These are phyloP conservation scores for Termitomyces sp. DNA, from an alignment of 768 basidiomycete genomes.

Conservation along the genomic window DNA sequence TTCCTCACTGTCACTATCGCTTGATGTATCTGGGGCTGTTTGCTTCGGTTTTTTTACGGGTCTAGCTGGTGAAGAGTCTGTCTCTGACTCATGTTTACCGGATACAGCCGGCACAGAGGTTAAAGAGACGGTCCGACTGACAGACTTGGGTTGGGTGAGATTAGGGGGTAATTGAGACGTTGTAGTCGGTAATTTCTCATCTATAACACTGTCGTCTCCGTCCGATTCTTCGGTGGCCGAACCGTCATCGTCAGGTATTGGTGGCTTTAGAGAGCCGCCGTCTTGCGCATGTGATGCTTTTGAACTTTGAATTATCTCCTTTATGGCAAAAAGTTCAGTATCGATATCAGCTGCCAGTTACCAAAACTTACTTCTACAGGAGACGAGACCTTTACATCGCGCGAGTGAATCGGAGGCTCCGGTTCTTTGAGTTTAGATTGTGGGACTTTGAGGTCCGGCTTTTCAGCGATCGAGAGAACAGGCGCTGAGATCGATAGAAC, in stretches of 20 bases:
- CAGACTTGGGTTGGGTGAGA: neutral
- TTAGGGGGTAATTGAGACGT: neutral
- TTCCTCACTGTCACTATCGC: slow-evolving; percentile 57
- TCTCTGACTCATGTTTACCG: slow-evolving; percentile 28
- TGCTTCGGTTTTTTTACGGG: slow-evolving; percentile 50
- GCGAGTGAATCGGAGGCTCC: slow-evolving; percentile 11
- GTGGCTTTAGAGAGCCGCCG: slow-evolving; percentile 4
- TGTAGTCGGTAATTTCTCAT: slow-evolving; percentile 5
- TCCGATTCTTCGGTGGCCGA: slow-evolving; percentile 45
- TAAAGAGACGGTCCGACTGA: slow-evolving; percentile 1
- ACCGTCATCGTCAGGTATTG: slow-evolving; percentile 27
- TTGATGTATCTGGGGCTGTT: slow-evolving; percentile 26
- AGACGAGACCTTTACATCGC: slow-evolving; percentile 10
- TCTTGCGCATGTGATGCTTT: neutral
- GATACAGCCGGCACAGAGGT: neutral
- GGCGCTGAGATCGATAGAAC: slow-evolving; percentile 35
- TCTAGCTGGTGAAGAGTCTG: slow-evolving; percentile 48
- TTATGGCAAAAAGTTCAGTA: neutral
- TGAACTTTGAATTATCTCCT: slow-evolving; percentile 4
- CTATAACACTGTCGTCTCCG: slow-evolving; percentile 22
- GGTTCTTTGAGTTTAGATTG: slow-evolving; percentile 9
- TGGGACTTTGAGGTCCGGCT: slow-evolving; percentile 33
- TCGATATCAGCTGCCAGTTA: neutral
- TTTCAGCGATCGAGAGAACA: slow-evolving; percentile 41
- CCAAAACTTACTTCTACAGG: slow-evolving; percentile 6